phyloP scores from a whole-genome alignment of 1,139 yeast species.

The Protomyces gravidus region DNA sequence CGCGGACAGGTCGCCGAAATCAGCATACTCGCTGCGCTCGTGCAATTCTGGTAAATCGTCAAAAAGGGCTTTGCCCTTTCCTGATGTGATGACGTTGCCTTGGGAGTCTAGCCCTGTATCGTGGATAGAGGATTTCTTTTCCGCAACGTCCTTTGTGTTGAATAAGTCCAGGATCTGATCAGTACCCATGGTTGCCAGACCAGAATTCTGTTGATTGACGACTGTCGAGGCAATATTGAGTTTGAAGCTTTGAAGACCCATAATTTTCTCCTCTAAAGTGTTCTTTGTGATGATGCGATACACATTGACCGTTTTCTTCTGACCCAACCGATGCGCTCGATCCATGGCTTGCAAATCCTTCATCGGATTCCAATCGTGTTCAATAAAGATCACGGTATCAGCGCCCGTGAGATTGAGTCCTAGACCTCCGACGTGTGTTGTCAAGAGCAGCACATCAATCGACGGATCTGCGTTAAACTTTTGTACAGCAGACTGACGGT shows the following conservation, averaged over 20 bases:
- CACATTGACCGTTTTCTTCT: conserved; percentile 93
- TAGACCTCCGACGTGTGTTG: conserved; percentile 97
- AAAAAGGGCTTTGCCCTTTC: conserved; percentile 40
- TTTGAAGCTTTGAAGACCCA: conserved; percentile 97
- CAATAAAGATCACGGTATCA: conserved; percentile 96
- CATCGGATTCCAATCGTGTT: conserved; percentile 99
- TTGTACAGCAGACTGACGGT: conserved; percentile 84
- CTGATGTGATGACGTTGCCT: conserved; percentile 34
- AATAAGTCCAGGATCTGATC: conserved; percentile 88
- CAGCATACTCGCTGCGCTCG: conserved; percentile 12
- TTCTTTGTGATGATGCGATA: conserved; percentile 86
- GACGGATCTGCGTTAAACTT: conserved; percentile 95
- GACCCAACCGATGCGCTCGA: conserved; percentile 96
- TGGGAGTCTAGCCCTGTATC: conserved; percentile 41
- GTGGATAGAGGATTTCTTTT: neutral
- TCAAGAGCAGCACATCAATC: conserved; percentile 81
- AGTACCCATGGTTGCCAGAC: conserved; percentile 92
- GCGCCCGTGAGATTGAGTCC: conserved; percentile 98
- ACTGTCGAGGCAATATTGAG: conserved; percentile 95
- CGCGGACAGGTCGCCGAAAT: conserved; percentile 11
- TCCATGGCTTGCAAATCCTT: conserved; percentile 99
- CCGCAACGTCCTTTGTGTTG: conserved; percentile 47
- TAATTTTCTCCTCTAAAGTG: conserved; percentile 92
- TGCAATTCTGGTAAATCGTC: conserved; percentile 37
- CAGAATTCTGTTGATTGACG: conserved; percentile 93